Base-by-base conservation (phyloP, 805 yeast species). In the Yamadazyma ubonensis region DNA sequence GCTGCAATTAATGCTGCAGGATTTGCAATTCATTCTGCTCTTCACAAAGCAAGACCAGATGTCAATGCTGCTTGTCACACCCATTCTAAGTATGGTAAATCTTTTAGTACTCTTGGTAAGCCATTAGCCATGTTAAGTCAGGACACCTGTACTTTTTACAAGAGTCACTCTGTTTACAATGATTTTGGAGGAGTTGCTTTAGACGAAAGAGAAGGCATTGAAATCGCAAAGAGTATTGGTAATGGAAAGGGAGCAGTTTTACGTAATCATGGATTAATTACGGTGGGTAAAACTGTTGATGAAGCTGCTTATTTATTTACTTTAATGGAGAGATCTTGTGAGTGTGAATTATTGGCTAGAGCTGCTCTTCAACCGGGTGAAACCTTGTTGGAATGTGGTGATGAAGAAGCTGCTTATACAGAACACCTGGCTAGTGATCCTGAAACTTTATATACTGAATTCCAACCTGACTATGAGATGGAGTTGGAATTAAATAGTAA, bases 161-260 rank as follows among this genome's bases (percentile, higher is more conserved):
- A 80, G 25, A 64, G 67, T 34, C 93, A 84, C 46, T 60, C 80
- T 1, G 89, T 86, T 3, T 83, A 83, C 59, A 43, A 53, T 14
- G 76, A 78, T 54, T 85, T 84, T 58, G 93, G 93, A 21, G 95
- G 95, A 28, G 86, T 86, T 41, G 95, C 88, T 0, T 29, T 63
- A 7, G 65, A 63, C 17, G 52, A 52, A 9, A 51, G 52, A 26
- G 69, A 63, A 42, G 69, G 69, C 2, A 20, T 36, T 0, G 52
- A 50, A 14, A 63, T 63, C 30, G 69, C 67, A 5, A 43, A 44
- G 11, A 57, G 66, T 6, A 43, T 59, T 15, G 66, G 63, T 6
- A 45, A 48, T 20, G 65, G 62, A 16, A 60, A 56, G 39, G 68
- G 58, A 1, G 63, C 55, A 7, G 57, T 63, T 26, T 59, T 63